phyloP scores from a whole-genome alignment of 768 basidiomycete species.

The Megacollybia marginata region DNA sequence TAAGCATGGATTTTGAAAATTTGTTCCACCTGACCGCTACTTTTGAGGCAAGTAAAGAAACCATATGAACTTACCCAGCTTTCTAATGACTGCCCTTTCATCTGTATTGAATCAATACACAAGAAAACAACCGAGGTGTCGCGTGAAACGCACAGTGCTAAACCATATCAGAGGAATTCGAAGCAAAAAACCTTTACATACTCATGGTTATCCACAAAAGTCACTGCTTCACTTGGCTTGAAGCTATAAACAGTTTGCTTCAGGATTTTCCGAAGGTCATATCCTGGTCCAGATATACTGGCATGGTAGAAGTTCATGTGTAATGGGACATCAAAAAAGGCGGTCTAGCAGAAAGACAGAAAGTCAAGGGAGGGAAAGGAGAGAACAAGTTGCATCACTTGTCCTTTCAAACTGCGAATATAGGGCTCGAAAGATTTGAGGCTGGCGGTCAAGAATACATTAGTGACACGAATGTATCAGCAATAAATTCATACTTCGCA shows the following conservation, averaged over 20 bases:
- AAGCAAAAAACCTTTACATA: slow-evolving; percentile 17
- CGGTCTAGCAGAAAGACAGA: slow-evolving; percentile 38
- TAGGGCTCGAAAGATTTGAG: slow-evolving; percentile 47
- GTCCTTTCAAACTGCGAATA: slow-evolving; percentile 55
- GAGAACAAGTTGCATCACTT: slow-evolving; percentile 31
- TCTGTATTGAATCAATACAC: slow-evolving; percentile 44
- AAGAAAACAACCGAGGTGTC: slow-evolving; percentile 3
- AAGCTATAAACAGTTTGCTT: slow-evolving; percentile 58
- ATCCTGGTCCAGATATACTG: slow-evolving; percentile 56
- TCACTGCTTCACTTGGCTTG: slow-evolving; percentile 77
- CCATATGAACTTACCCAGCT: slow-evolving; percentile 58
- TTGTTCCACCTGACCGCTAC: slow-evolving; percentile 43
- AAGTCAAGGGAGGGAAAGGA: slow-evolving; percentile 3
- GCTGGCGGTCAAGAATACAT: slow-evolving; percentile 19
- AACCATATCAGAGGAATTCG: not conserved
- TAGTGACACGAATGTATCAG: not conserved
- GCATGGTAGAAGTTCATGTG: slow-evolving; percentile 80
- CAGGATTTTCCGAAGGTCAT: slow-evolving; percentile 72
- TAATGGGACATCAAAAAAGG: slow-evolving; percentile 89
- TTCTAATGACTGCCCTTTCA: slow-evolving; percentile 65
- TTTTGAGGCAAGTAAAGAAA: not conserved
- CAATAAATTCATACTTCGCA: slow-evolving; percentile 38
- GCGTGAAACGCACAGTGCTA: slow-evolving; percentile 49
- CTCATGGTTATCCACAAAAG: slow-evolving; percentile 91
- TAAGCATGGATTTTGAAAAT: slow-evolving; percentile 81